Evolutionary conservation across 495 filamentous ascomycete genomes (phyloP), one percentile per base, ranked within the genome.

Genomic region (Aspergillus taichungensis): DNA sequence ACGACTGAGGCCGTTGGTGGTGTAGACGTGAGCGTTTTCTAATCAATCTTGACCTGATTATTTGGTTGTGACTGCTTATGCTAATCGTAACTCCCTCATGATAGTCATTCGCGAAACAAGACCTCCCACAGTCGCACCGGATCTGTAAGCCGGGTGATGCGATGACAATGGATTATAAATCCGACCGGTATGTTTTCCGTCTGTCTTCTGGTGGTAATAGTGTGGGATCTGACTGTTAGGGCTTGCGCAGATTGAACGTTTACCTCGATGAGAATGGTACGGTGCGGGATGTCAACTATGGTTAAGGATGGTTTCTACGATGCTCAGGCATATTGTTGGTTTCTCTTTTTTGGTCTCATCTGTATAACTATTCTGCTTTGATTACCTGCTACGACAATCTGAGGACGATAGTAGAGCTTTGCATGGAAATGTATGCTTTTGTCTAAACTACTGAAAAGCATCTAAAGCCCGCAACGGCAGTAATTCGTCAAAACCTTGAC

Each of bases 91-190:
- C 18, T 10, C 6, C 3, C 14, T 14, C 12, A 11, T 33, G 11
- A 28, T 50, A 89, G 86, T 80, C 72, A 6, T 92, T 90, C 54
- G 82, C 85, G 45, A 88, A 82, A 61, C 70, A 68, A 32, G 85
- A 90, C 31, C 73, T 92, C 10, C 87, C 87, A 0, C 51, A 83
- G 47, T 53, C 74, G 42, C 76, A 79, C 49, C 80, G 86, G 30
- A 71, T 92, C 37, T 66, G 89, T 47, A 66, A 78, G 60, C 83
- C 81, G 0, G 82, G 76, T 37, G 55, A 62, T 37, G 74, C 80
- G 67, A 69, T 72, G 36, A 80, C 82, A 10, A 77, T 73, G 66
- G 84, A 88, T 54, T 70, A 73, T 56, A 69, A 70, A 7, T 74
- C 76, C 1, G 64, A 84, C 40, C 67, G 80, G 73, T 80, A 67